Conservation (phyloP, 768 basidiomycete genomes). For the Boletus rubropictus region DNA sequence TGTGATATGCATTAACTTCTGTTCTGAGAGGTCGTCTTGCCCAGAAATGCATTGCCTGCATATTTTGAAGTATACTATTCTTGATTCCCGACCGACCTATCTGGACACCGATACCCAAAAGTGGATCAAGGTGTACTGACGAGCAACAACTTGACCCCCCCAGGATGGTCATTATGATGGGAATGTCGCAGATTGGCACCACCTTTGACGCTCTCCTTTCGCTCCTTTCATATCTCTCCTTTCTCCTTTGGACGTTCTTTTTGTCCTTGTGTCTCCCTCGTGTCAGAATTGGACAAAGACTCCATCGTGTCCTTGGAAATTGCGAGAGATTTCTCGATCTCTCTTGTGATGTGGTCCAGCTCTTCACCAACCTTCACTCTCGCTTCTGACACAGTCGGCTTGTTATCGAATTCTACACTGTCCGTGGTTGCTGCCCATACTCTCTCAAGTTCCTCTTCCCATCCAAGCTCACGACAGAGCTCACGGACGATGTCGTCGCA, state of each 20-base stretch:
- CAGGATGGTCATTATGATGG: not conserved
- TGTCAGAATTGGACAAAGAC: not conserved
- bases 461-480: constrained; percentile 65
- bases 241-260: not conserved
- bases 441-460: constrained; percentile 56
- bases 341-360: constrained; percentile 24
- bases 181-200: not conserved
- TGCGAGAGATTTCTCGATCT: constrained; percentile 17
- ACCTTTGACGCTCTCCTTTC: constrained; percentile 8
- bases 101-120: not conserved
- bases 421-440: constrained; percentile 50
- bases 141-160: too few relatives aligned
- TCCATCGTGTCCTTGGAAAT: constrained; percentile 10
- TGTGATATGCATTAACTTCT: too few relatives aligned
- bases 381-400: constrained; percentile 1
- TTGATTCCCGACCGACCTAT: too few relatives aligned
- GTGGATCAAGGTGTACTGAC: not conserved
- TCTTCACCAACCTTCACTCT: constrained; percentile 16
- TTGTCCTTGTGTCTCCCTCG: not conserved
- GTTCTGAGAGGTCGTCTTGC: too few relatives aligned
- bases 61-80: too few relatives aligned
- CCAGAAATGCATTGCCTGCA: too few relatives aligned
- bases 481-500: constrained; percentile 64
- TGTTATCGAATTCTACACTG: constrained; percentile 19
- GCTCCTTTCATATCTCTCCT: not conserved